Percentiles rank a stretch among this genome's conserved stretches.
Conservation (phyloP, 1,284 basidiomycete species). For the Nidula niveotomentosa region DNA sequence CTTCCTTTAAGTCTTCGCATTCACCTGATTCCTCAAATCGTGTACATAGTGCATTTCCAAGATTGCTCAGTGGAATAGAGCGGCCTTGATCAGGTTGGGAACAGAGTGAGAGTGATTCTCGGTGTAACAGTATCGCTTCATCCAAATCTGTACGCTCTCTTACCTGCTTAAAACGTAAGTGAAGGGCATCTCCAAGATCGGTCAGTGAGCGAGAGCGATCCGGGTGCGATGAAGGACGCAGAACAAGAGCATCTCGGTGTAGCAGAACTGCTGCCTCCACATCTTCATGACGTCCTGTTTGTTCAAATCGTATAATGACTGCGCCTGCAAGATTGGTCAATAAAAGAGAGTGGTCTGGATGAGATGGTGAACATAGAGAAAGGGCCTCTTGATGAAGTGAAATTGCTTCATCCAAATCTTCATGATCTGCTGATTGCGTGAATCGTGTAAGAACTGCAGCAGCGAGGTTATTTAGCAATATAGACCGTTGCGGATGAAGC, state of each 20-base stretch:
- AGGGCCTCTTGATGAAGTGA: conserved; percentile 3
- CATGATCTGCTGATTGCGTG: conserved; percentile 1
- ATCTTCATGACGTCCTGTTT: conserved; percentile 5
- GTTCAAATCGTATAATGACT: not conserved
- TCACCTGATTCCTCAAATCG: conserved; percentile 10
- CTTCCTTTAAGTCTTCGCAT: conserved; percentile 5
- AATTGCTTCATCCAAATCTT: conserved; percentile 12
- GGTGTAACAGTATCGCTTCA: conserved; percentile 7
- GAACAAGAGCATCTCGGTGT: conserved; percentile 8
- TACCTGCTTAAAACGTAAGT: conserved; percentile 4
- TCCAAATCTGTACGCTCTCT: conserved; percentile 8
- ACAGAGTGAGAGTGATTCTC: conserved; percentile 3
- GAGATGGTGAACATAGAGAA: not conserved
- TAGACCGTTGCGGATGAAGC: conserved; percentile 2
- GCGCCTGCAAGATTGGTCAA: conserved; percentile 4
- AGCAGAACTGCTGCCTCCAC: conserved; percentile 11
- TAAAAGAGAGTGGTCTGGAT: not conserved
- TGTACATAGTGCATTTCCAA: conserved; percentile 6
- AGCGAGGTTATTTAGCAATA: conserved; percentile 12
- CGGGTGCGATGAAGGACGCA: conserved; percentile 2
- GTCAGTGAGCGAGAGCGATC: conserved; percentile 6
- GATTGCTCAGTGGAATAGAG: conserved; percentile 3
- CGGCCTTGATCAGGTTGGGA: conserved; percentile 1
- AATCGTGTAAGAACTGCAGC: conserved; percentile 8
- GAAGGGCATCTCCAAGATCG: conserved; percentile 12